Conservation (phyloP, 192 early-diverging fungal genomes). For the Martensiomyces pterosporus region DNA sequence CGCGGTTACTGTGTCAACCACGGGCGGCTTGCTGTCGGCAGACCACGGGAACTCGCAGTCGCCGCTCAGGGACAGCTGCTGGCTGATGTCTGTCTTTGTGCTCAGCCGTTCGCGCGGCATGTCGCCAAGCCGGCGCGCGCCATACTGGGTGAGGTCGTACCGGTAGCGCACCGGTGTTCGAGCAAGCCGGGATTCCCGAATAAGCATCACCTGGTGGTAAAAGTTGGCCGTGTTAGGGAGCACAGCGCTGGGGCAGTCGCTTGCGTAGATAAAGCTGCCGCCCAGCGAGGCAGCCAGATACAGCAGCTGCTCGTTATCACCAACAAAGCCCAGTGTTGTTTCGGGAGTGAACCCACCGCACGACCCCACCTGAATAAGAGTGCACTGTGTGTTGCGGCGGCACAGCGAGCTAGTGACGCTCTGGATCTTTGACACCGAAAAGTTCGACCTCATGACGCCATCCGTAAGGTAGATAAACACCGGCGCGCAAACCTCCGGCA, state of each 20-base stretch:
- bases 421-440: slow-evolving; percentile 57
- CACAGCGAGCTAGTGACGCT: slow-evolving; percentile 37
- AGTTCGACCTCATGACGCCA: slow-evolving; percentile 71
- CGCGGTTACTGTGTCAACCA: slow-evolving; percentile 57
- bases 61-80: slow-evolving; percentile 13
- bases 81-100: slow-evolving; percentile 14
- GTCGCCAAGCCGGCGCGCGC: slow-evolving; percentile 42
- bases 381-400: slow-evolving; percentile 60
- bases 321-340: slow-evolving; percentile 70
- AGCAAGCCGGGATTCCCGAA: slow-evolving; percentile 43
- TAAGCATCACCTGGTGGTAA: slow-evolving; percentile 48
- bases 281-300: slow-evolving; percentile 64
- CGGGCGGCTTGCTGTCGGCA: slow-evolving; percentile 54
- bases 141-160: slow-evolving; percentile 31
- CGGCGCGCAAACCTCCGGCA: slow-evolving; percentile 50
- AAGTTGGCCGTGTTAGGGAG: slow-evolving; percentile 33
- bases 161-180: slow-evolving; percentile 28
- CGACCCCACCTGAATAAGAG: slow-evolving; percentile 70
- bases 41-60: slow-evolving; percentile 67
- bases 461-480: slow-evolving; percentile 65
- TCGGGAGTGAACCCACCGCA: slow-evolving; percentile 60
- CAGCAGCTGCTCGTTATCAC: slow-evolving; percentile 69
- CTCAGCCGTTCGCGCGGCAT: slow-evolving; percentile 49
- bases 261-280: slow-evolving; percentile 67
- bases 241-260: slow-evolving; percentile 54